Base-by-base conservation (phyloP, 2,329 filamentous ascomycete species). In the Arachnomyces sp. region DNA sequence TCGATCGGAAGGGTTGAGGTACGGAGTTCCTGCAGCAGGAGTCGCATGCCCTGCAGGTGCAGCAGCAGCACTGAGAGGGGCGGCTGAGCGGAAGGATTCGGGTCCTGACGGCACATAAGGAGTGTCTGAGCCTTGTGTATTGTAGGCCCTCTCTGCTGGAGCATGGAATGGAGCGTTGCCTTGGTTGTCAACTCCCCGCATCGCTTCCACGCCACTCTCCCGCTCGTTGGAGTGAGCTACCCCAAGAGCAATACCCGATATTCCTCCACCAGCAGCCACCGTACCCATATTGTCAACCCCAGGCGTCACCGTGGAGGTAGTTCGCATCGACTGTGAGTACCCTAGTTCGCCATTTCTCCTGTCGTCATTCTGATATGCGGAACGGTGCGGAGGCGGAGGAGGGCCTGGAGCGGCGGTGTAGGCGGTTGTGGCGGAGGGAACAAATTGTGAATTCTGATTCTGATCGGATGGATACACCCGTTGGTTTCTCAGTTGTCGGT, bases 261-360 rank as follows among this genome's bases (percentile, higher is more conserved):
- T 78, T 41, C 79, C 81, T 50, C 79, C 81, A 15, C 68, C 68
- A 17, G 72, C 70, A 12, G 81, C 76, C 30, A 67, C 60, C 36
- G 76, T 68, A 44, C 80, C 72, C 48, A 81, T 76, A 57, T 85
- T 84, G 62, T 86, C 80, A 45, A 76, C 72, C 28, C 77, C 80
- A 2, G 78, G 77, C 1, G 79, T 82, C 17, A 67, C 63, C 32
- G 58, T 65, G 42, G 53, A 63, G 44, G 53, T 51, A 6, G 61
- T 61, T 20, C 58, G 58, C 25, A 54, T 51, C 7, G 58, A 54
- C 9, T 57, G 52, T 3, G 57, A 50, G 36, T 60, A 51, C 31
- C 37, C 49, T 16, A 55, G 45, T 16, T 45, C 41, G 18, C 40
- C 42, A 37, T 34, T 44, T 49, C 36, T 25, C 9, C 31, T 17